Evolutionary conservation across 306 rosid genomes (phyloP).

Genomic region (Cicer pinnatifidum): DNA sequence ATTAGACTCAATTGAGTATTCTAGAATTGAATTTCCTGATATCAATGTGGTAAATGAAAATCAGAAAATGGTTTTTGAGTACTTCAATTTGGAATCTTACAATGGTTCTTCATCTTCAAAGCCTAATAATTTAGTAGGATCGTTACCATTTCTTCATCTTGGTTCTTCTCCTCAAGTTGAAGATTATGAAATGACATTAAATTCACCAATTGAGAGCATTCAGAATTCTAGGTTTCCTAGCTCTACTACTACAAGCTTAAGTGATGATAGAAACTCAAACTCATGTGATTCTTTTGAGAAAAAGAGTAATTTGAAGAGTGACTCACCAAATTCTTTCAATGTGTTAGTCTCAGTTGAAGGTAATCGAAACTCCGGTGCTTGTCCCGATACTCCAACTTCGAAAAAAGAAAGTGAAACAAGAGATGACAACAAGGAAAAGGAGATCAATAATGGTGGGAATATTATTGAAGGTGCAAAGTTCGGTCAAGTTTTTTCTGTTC

Average conservation of each 20-base stretch:
- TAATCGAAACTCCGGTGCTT: conserved; percentile 48
- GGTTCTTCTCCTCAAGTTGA: conserved; percentile 59
- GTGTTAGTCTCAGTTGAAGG: conserved; percentile 44
- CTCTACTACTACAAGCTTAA: conserved; percentile 69
- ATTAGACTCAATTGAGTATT: conserved; percentile 66
- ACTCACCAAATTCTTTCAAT: conserved; percentile 45
- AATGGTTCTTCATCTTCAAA: conserved; percentile 4
- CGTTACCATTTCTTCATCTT: conserved; percentile 79
- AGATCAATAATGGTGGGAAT: conserved; percentile 41
- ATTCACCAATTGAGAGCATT: conserved; percentile 66
- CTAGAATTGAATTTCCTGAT: conserved; percentile 89
- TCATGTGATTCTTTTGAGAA: conserved; percentile 62
- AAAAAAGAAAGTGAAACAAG: conserved; percentile 54
- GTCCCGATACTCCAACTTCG: conserved; percentile 76
- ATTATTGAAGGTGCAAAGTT: conserved; percentile 47
- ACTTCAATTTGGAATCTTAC: conserved; percentile 49
- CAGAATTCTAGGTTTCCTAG: conserved; percentile 68
- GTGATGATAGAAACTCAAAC: conserved; percentile 71
- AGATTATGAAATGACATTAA: conserved; percentile 69
- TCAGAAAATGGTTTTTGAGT: conserved; percentile 76
- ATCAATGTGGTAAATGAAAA: neutral
- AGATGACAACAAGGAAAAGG: conserved; percentile 56
- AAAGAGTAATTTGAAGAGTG: conserved; percentile 48
- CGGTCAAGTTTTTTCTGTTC: conserved; percentile 66
- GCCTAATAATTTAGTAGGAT: conserved; percentile 35